These are phyloP conservation scores for Amyloporia xantha DNA, from an alignment of 768 basidiomycete species.

Conservation along the genomic window DNA sequence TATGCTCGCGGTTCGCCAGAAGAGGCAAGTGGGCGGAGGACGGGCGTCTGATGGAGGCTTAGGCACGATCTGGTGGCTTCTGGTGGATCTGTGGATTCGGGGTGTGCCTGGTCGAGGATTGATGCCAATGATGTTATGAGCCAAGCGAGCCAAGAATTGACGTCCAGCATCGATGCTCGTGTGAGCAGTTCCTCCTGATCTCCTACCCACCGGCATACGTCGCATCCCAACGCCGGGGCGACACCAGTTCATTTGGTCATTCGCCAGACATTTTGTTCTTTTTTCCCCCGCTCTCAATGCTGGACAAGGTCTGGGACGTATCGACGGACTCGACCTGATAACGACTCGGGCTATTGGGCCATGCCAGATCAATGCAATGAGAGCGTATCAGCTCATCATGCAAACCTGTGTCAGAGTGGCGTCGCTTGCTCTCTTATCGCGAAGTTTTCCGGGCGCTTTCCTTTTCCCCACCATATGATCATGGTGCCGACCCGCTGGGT, in stretches of 20 bases:
- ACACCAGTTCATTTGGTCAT: too few species aligned
- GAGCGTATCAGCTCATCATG: too few species aligned
- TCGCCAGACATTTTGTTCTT: too few species aligned
- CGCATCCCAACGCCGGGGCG: not conserved
- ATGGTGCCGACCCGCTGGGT: not conserved
- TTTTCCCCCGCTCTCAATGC: not conserved
- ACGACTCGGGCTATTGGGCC: not conserved
- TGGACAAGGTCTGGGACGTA: not conserved
- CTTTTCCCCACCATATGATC: not conserved
- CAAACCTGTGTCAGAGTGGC: not conserved
- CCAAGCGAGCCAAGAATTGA: too few species aligned
- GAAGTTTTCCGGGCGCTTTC: not conserved
- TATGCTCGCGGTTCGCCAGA: not conserved
- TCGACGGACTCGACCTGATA: too few species aligned
- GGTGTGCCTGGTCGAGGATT: too few species aligned
- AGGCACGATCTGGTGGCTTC: too few species aligned
- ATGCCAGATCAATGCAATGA: not conserved
- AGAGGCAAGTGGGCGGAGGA: not conserved
- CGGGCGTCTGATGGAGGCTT: not conserved
- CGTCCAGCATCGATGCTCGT: too few species aligned
- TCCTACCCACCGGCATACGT: too few species aligned
- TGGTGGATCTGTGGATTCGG: too few species aligned
- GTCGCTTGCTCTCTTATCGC: not conserved
- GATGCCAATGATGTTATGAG: too few species aligned
- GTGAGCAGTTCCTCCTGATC: too few species aligned